Conservation (phyloP, 495 filamentous ascomycete species). For the Neurospora sp. region DNA sequence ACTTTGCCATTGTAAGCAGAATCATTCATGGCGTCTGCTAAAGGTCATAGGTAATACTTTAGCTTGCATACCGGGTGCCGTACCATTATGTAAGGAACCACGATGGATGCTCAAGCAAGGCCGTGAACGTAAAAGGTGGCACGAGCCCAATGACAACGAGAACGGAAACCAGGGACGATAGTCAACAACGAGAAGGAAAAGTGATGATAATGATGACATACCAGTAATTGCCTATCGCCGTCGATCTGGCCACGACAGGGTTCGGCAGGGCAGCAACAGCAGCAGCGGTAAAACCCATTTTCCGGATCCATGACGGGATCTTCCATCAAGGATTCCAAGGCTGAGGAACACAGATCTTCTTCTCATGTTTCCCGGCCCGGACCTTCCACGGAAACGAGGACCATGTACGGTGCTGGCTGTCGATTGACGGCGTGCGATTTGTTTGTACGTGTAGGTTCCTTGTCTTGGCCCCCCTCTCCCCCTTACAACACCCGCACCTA, state of each 20-base stretch:
- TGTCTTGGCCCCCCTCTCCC: neutral
- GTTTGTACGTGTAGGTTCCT: neutral
- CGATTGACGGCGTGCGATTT: neutral
- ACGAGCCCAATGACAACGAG: neutral
- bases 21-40: neutral
- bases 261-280: neutral
- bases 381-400: neutral
- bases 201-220: neutral
- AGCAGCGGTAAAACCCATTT: neutral
- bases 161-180: neutral
- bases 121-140: neutral
- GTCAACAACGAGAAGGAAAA: neutral
- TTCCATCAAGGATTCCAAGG: neutral
- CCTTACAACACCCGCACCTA: neutral
- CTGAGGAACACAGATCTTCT: neutral
- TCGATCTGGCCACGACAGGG: neutral
- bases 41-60: neutral
- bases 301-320: neutral
- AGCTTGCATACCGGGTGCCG: neutral
- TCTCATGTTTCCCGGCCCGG: neutral
- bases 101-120: neutral
- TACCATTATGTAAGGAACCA: neutral
- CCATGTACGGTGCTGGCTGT: neutral
- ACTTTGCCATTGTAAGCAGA: neutral
- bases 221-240: neutral